These are phyloP conservation scores for Hymenoscyphus linearis DNA, from an alignment of 2,329 filamentous ascomycete genomes.

Conservation along the genomic window DNA sequence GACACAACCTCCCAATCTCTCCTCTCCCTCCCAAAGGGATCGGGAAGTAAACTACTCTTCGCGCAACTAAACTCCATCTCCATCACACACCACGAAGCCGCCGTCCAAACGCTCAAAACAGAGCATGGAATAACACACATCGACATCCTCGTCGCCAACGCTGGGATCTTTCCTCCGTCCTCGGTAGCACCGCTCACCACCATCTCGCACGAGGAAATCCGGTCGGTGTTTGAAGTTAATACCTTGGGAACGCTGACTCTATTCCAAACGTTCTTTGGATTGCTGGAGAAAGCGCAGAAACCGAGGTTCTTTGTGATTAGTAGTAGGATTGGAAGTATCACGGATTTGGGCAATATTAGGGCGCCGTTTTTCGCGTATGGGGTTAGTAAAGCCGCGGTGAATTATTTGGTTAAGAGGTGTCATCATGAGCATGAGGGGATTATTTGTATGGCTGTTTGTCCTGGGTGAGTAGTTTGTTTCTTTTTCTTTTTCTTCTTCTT, in stretches of 20 bases:
- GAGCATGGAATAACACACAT: constrained; percentile 37
- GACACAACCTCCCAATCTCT: constrained; percentile 27
- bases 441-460: constrained; percentile 26
- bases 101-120: constrained; percentile 31
- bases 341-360: neutral
- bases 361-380: constrained; percentile 36
- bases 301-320: constrained; percentile 38
- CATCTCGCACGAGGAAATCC: constrained; percentile 34
- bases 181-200: constrained; percentile 29
- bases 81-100: constrained; percentile 33
- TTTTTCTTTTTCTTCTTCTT: neutral
- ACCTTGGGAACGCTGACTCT: constrained; percentile 37
- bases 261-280: constrained; percentile 39
- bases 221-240: constrained; percentile 39
- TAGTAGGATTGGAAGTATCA: constrained; percentile 19
- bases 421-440: constrained; percentile 31
- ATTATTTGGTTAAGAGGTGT: constrained; percentile 32
- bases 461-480: constrained; percentile 16
- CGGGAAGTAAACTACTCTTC: constrained; percentile 34
- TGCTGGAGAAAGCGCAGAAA: constrained; percentile 33
- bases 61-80: constrained; percentile 39
- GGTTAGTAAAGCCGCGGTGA: constrained; percentile 34
- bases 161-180: constrained; percentile 32
- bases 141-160: constrained; percentile 48
- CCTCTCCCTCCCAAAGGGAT: constrained; percentile 23